Base-by-base conservation (phyloP, 345 rosid genomes). In the Lagerstroemia speciosa region DNA sequence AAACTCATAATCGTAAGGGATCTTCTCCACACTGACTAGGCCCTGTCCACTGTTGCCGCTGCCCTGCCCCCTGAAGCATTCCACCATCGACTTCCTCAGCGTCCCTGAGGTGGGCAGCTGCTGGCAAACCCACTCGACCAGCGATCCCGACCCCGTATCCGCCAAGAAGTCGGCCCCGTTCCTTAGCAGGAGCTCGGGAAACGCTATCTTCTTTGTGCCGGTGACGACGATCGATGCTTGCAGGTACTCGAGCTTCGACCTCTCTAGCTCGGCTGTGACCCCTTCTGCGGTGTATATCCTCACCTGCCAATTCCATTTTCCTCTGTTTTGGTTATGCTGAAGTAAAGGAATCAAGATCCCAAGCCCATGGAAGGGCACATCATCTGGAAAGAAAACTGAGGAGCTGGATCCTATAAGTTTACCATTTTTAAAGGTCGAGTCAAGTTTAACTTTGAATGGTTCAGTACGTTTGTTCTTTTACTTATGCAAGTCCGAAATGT, bases 121-220 rank as follows among this genome's bases (percentile, higher is more conserved):
- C 70, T 85, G 91, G 75, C 98, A 89, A 48, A 93, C 85, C 98
- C 98, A 93, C 78, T 89, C 89, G 43, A 79, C 91, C 22, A 87
- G 73, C 19, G 89, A 74, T 71, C 81, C 94, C 22, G 89, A 73
- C 72, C 82, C 94, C 6, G 83, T 72, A 69, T 78, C 89, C 68
- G 61, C 52, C 8, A 87, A 82, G 58, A 88, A 90, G 75, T 89
- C 96, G 3, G 31, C 53, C 62, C 80, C 71, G 75, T 87, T 87
- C 48, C 85, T 74, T 4, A 87, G 79, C 66, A 91, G 73, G 58
- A 87, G 97, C 72, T 91, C 92, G 0, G 97, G 97, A 37, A 93
- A 69, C n/a, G 83, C 86, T 20, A 93, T 84, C 66, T 81, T 84
- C 72, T 87, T 89, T n/a, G 86, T 72, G 76, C 64, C 73, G 0